Base-by-base conservation (phyloP, 2,329 filamentous ascomycete species). In the Fusarium agapanthi region DNA sequence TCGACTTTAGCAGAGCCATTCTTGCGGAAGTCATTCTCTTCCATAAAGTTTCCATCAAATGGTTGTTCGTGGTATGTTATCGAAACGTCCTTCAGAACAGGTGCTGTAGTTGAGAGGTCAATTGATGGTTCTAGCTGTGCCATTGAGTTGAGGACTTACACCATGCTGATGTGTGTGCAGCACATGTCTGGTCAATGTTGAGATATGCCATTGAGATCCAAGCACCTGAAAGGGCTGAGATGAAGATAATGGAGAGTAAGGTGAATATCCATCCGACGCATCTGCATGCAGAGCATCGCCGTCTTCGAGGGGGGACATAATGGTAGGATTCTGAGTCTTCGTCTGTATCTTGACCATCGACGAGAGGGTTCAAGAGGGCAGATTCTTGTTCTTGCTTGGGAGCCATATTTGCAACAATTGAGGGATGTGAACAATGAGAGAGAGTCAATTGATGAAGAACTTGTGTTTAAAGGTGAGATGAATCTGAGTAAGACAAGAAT, bases 31-130 rank as follows among this genome's bases (percentile, higher is more conserved):
- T 87, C 78, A 32, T 86, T 86, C 71, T 89, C 85, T 1, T 87
- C 80, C 61, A 89, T 73, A 26, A 91, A 87, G 0, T 86, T 86
- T 0, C 88, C 89, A 67, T 91, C 89, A 78, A 90, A 91, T 5
- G 71, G 71, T 56, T 83, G 77, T 20, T 64, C 54, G 5, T 62
- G 32, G 59, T 84, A 83, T 20, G 72, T 73, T 43, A 83, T 75
- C 20, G 70, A 48, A 9, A 84, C 77, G 16, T 83, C 77, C 7
- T 75, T 71, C 0, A 84, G 67, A 5, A 84, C 56, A 5, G 83
- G 80, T 18, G 81, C 81, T 82, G 24, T 20, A 10, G 2, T 20
- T 26, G 16, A 20, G 24, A 37, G 10, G 59, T 71, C 50, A 75
- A 51, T 6, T 34, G 20, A 5, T 15, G 5, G 7, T 6, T 22